A percentile compares a stretch with the other conserved stretches of the same genome.
Evolutionary conservation across 192 early-diverging fungal species (phyloP).

Genomic region (Mortierella antarctica): DNA sequence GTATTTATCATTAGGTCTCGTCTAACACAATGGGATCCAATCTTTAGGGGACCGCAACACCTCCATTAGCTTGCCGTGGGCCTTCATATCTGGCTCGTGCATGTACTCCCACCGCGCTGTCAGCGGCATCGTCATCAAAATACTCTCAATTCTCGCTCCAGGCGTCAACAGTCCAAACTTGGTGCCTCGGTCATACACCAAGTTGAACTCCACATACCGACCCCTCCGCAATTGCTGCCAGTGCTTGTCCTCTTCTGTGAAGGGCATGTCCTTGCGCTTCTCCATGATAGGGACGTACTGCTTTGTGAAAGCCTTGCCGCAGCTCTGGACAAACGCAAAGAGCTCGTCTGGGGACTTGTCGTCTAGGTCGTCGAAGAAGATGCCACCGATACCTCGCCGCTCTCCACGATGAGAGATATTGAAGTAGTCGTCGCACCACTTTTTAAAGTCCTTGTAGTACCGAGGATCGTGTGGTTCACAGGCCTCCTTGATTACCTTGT

Average conservation of each 20-base stretch:
- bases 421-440: conserved; percentile 98
- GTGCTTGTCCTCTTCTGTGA: conserved; percentile 78
- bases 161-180: conserved; percentile 98
- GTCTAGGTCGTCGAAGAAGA: conserved; percentile 98
- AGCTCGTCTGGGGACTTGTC: conserved; percentile 77
- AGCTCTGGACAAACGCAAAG: conserved; percentile 87
- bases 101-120: conserved; percentile 98
- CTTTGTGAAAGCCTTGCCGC: conserved; percentile 80
- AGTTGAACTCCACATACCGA: conserved; percentile 97
- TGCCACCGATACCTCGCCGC: conserved; percentile 94
- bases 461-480: conserved; percentile 88
- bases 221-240: conserved; percentile 98
- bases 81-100: conserved; percentile 74
- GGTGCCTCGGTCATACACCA: conserved; percentile 96
- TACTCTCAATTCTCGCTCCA: conserved; percentile 94
- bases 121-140: conserved; percentile 93
- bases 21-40: conserved; percentile 65
- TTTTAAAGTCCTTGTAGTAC: conserved; percentile 92
- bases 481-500: conserved; percentile 86
- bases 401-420: conserved; percentile 86
- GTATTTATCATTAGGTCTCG: no score
- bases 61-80: conserved; percentile 74
- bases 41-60: conserved; percentile 81
- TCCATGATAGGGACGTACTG: conserved; percentile 94
- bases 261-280: conserved; percentile 82